Conservation (phyloP, 2,329 filamentous ascomycete species). For the Mycosphaerella sp. region DNA sequence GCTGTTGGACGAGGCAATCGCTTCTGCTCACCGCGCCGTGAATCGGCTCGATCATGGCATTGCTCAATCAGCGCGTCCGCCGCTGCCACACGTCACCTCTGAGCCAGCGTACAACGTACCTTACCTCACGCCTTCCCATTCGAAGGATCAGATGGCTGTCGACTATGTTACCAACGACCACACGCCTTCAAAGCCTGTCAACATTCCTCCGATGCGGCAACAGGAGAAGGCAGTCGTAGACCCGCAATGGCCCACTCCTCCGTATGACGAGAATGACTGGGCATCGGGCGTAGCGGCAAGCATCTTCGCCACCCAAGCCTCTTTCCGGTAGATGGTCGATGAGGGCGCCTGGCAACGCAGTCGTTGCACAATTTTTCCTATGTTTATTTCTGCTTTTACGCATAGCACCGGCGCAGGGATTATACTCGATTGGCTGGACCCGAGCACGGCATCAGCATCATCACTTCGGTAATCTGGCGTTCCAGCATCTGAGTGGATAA, state of each 20-base stretch:
- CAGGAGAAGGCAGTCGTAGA: constrained; percentile 45
- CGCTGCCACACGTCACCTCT: constrained; percentile 57
- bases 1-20: constrained; percentile 80
- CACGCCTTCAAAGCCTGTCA: constrained; percentile 62
- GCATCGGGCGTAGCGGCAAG: constrained; percentile 73
- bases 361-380: constrained; percentile 14
- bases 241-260: constrained; percentile 88
- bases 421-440: constrained; percentile 16
- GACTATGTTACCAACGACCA: constrained; percentile 63
- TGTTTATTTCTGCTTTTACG: constrained; percentile 15
- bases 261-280: constrained; percentile 93
- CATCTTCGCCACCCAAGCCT: constrained; percentile 66
- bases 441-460: constrained; percentile 14
- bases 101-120: constrained; percentile 50
- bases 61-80: constrained; percentile 37
- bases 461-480: constrained; percentile 4
- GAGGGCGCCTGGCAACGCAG: constrained; percentile 6
- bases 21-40: constrained; percentile 68
- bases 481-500: not conserved
- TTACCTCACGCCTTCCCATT: constrained; percentile 68
- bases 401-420: constrained; percentile 17
- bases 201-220: constrained; percentile 56
- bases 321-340: constrained; percentile 26
- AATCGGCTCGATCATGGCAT: constrained; percentile 57
- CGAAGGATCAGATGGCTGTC: constrained; percentile 72